These are phyloP conservation scores for Vitis riparia DNA, from an alignment of 164 flowering plant species.

Conservation along the genomic window DNA sequence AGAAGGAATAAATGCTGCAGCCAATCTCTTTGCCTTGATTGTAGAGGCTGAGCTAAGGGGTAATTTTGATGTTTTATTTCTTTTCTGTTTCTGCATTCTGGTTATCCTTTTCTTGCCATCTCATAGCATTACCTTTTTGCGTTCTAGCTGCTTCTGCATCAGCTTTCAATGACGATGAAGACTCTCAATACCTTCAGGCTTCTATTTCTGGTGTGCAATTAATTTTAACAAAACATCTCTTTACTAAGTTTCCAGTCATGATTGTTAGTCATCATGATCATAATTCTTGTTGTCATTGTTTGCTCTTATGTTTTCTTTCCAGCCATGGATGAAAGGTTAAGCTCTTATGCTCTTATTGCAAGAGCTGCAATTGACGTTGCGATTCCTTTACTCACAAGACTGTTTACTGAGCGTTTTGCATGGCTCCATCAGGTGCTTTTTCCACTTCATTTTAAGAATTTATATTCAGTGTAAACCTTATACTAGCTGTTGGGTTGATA, in stretches of 20 bases:
- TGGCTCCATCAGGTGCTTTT: constrained; percentile 70
- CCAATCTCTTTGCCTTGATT: constrained; percentile 65
- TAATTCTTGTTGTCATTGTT: neutral
- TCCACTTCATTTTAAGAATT: neutral
- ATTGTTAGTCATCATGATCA: neutral
- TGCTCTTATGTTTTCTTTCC: constrained; percentile 19
- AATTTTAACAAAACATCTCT: neutral
- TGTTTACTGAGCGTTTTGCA: constrained; percentile 61
- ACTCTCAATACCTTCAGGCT: constrained; percentile 60
- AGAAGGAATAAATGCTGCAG: constrained; percentile 69
- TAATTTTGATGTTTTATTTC: constrained; percentile 17
- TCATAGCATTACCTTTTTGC: constrained; percentile 14
- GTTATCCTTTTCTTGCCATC: neutral
- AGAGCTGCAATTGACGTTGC: constrained; percentile 71
- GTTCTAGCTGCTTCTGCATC: constrained; percentile 75
- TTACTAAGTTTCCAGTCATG: neutral
- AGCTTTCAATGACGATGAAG: constrained; percentile 65
- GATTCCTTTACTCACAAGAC: constrained; percentile 58
- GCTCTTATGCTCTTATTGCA: constrained; percentile 94
- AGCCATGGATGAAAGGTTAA: constrained; percentile 95
- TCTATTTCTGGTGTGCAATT: constrained; percentile 65
- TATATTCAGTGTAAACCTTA: no score
- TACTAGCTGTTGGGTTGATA: no score
- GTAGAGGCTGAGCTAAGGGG: constrained; percentile 85
- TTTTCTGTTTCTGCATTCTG: neutral